phyloP scores from a whole-genome alignment of 805 yeast species.

The Starmera pachycereana region DNA sequence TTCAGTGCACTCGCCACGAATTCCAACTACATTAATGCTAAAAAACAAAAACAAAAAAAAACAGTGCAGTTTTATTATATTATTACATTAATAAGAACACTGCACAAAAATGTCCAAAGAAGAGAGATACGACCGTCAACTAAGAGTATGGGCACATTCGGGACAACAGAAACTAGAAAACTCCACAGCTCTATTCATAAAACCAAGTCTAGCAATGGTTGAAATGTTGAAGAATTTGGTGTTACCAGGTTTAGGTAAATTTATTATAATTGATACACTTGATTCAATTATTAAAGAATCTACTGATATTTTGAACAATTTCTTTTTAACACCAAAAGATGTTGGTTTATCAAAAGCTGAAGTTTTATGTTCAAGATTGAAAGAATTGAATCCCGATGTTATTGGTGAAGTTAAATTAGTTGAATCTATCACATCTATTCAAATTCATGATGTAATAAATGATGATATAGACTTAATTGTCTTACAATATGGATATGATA shows the following conservation, averaged over 20 bases:
- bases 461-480: conserved; percentile 27
- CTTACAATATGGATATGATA: conserved; percentile 22
- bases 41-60: no score
- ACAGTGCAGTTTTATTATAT: no score
- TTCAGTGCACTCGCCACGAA: no score
- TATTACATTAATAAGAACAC: no score
- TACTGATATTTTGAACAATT: conserved; percentile 50
- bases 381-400: conserved; percentile 55
- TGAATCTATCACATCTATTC: no score
- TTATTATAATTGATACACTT: conserved; percentile 46
- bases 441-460: no score
- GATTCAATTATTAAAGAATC: conserved; percentile 24
- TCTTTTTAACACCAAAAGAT: conserved; percentile 41
- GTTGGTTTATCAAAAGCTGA: conserved; percentile 31
- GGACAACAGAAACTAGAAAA: conserved; percentile 59
- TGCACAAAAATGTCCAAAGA: conserved; percentile 16
- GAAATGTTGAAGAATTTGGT: conserved; percentile 73
- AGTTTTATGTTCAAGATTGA: conserved; percentile 30
- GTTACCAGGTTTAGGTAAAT: conserved; percentile 61
- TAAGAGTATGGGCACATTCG: conserved; percentile 72
- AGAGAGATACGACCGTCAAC: conserved; percentile 73
- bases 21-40: no score
- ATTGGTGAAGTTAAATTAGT: conserved; percentile 22
- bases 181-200: conserved; percentile 52
- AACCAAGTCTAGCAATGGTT: conserved; percentile 45